Percentiles rank a stretch among this genome's conserved stretches.
Evolutionary conservation across 257 asterid genomes (phyloP).

Genomic region (Primulina eburnea): DNA sequence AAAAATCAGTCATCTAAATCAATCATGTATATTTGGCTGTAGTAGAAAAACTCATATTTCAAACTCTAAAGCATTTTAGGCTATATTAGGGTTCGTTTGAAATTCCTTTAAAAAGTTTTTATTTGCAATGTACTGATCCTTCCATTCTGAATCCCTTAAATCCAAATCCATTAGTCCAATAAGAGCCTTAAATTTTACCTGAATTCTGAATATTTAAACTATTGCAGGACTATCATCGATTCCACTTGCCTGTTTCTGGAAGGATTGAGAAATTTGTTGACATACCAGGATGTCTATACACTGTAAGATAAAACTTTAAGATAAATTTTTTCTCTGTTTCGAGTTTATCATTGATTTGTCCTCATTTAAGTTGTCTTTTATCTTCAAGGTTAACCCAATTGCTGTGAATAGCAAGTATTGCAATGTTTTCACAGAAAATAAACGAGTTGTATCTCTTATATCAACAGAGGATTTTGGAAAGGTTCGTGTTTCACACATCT

Average conservation of each 20-base stretch:
- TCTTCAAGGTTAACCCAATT: conserved; percentile 88
- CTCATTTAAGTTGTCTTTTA: conserved; percentile 27
- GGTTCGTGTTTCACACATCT: conserved; percentile 49
- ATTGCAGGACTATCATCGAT: conserved; percentile 94
- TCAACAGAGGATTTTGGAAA: conserved; percentile 87
- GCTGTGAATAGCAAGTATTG: conserved; percentile 99
- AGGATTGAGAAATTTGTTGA: conserved; percentile 71
- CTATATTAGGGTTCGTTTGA: too few relatives aligned
- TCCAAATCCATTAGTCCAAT: background rate
- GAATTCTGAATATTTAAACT: conserved; percentile 16
- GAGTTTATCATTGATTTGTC: conserved; percentile 25
- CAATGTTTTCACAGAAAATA: conserved; percentile 96
- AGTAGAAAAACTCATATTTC: too few relatives aligned
- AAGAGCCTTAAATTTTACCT: background rate
- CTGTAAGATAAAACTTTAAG: conserved; percentile 44
- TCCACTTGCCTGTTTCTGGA: conserved; percentile 95
- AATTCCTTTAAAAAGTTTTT: background rate
- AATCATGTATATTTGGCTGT: too few relatives aligned
- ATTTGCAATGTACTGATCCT: background rate
- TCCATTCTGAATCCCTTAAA: background rate
- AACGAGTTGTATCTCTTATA: conserved; percentile 74
- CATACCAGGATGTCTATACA: conserved; percentile 92
- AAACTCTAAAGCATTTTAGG: too few relatives aligned
- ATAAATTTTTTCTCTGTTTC: conserved; percentile 14
- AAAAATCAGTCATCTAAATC: too few relatives aligned